Conservation (phyloP, 1,284 basidiomycete species). For the Sanghuangporus baumii region DNA sequence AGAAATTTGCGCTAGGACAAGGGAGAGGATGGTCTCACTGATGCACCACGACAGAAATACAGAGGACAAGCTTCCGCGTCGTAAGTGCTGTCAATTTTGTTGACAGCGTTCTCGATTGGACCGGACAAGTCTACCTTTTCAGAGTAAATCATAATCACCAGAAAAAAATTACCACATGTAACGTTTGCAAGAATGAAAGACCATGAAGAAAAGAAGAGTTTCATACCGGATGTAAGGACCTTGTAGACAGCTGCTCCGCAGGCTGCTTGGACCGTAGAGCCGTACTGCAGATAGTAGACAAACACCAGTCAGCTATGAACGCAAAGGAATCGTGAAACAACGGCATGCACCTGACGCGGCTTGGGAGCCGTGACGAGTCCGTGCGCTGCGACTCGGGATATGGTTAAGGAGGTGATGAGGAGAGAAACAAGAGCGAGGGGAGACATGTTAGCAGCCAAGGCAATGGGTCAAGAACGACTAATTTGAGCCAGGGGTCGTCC, state of each 20-base stretch:
- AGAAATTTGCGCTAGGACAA: not conserved
- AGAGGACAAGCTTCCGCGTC: conserved; percentile 31
- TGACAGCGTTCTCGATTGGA: conserved; percentile 31
- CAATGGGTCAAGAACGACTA: not conserved
- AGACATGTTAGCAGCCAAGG: not conserved
- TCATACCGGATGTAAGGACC: conserved; percentile 26
- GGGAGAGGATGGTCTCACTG: conserved; percentile 21
- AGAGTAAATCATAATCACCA: not conserved
- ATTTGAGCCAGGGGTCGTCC: not conserved
- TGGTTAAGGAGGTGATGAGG: not conserved
- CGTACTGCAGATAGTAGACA: conserved; percentile 18
- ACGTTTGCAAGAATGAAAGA: not conserved
- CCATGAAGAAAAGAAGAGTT: not conserved
- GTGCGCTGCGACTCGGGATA: conserved; percentile 21
- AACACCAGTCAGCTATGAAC: not conserved
- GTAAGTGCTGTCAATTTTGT: conserved; percentile 27
- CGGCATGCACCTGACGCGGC: conserved; percentile 24
- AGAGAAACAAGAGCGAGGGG: not conserved
- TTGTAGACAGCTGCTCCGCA: conserved; percentile 30
- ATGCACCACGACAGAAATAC: conserved; percentile 32
- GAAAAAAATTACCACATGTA: not conserved
- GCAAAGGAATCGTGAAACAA: not conserved
- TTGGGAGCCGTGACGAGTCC: conserved; percentile 28
- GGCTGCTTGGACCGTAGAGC: conserved; percentile 25
- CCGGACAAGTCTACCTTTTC: conserved; percentile 25